Percentiles rank a stretch among this genome's conserved stretches.
Conservation (phyloP, 2,329 filamentous ascomycete genomes). For the Fusarium sublunatum region DNA sequence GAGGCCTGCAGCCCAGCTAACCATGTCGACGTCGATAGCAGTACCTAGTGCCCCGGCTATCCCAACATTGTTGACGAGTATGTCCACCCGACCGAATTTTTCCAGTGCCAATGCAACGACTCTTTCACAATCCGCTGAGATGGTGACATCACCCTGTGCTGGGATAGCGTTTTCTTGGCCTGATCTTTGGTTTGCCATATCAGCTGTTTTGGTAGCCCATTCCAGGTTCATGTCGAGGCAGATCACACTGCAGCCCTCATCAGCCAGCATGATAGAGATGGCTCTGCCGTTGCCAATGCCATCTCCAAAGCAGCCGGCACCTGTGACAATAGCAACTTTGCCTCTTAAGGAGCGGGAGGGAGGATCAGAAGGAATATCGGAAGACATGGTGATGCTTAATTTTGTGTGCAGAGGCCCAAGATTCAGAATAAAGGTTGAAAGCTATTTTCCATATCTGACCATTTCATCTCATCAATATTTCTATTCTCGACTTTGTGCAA, state of each 20-base stretch:
- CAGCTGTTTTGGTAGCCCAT: constrained; percentile 64
- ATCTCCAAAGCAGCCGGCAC: constrained; percentile 66
- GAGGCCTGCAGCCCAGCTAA: constrained; percentile 65
- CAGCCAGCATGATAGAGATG: constrained; percentile 68
- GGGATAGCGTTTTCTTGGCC: constrained; percentile 56
- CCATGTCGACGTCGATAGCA: constrained; percentile 70
- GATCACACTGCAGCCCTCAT: constrained; percentile 68
- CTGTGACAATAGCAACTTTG: constrained; percentile 66
- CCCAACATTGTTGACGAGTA: constrained; percentile 74
- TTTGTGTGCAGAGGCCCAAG: not conserved
- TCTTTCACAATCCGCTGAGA: constrained; percentile 61
- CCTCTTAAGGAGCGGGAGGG: constrained; percentile 31
- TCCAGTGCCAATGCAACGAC: constrained; percentile 56
- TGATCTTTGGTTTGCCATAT: constrained; percentile 59
- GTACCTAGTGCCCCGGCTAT: constrained; percentile 68
- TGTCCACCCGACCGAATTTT: constrained; percentile 67
- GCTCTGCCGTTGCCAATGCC: constrained; percentile 71
- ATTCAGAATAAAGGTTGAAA: not conserved
- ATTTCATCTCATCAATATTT: not conserved
- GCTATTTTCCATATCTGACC: not conserved
- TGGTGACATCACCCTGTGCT: constrained; percentile 65
- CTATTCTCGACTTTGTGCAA: not conserved
- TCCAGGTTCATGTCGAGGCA: constrained; percentile 65
- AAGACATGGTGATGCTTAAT: constrained; percentile 5
- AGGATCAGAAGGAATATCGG: constrained; percentile 13